Base-by-base conservation (phyloP, 2,329 filamentous ascomycete genomes). In the Ramularia collo-cygni region DNA sequence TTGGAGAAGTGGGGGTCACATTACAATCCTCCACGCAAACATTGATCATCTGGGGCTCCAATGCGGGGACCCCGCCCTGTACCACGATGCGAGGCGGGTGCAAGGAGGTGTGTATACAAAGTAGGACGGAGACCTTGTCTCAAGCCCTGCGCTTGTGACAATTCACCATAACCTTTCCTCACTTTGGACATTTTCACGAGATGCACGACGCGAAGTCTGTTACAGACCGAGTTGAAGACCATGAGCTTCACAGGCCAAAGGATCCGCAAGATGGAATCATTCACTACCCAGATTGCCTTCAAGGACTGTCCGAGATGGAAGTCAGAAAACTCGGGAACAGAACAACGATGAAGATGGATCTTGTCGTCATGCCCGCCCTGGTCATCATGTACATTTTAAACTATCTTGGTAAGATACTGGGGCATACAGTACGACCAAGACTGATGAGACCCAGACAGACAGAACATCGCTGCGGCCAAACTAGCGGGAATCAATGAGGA, bases 381-480 rank as follows among this genome's bases (percentile, higher is more conserved):
- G 35, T 26, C 4, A 38, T 50, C 14, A 49, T 52, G 43, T 56
- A 56, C 30, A 51, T 53, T 35, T 38, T 55, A 3, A 56, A 56
- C 36, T 56, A 56, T 15, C 38, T 55, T 8, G 37, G 42, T 44
- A 12, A 33, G 37, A 17, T 16, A 4, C 8, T n/a, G n/a, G n/a
- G n/a, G n/a, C n/a, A n/a, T n/a, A n/a, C n/a, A n/a, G n/a, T n/a
- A n/a, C n/a, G n/a, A n/a, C n/a, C n/a, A n/a, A n/a, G n/a, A 21
- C 29, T 42, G 13, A 37, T 4, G 28, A 17, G 28, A 40, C 17
- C 14, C 16, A 44, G 53, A 56, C 35, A 31, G 52, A 10, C 48
- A 53, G 33, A 53, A 50, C 34, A 46, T 54, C 10, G 47, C 52
- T 4, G 44, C 51, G 2, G 46, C 52, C 8, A 55, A 55, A 21